Evolutionary conservation across 1,284 basidiomycete genomes (phyloP), one percentile per base, ranked within the genome.

Genomic region (Pholiota adiposa): DNA sequence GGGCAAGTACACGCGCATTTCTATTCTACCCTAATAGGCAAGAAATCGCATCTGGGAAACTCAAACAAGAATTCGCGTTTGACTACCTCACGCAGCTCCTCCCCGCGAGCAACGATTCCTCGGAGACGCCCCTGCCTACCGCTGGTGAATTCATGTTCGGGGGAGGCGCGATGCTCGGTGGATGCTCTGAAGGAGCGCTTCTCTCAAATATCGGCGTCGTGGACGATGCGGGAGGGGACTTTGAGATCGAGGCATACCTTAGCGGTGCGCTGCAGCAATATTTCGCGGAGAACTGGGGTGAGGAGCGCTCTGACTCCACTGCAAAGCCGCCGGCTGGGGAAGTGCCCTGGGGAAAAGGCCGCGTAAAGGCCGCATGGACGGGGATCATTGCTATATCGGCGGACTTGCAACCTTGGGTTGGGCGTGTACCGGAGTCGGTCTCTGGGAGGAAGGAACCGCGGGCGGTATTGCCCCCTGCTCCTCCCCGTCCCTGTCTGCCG

Each of bases 41-140:
- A 33, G 68, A 38, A 58, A 60, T 46, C 62, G 71, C 56, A 75
- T 38, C 43, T 3, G 54, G 54, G 4, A 46, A 48, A 34, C 44
- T 55, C 12, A 25, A 58, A 25, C 73, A 46, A 29, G 68, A 41
- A 55, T 61, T 49, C 63, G 72, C 55, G 75, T 90, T 81, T 69
- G 88, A 92, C 69, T 93, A 92, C 69, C 81, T 91, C 62, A 90
- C 89, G 2, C 89, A 92, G 70, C 81, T 89, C 43, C 74, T 52
- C 11, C 63, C 63, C 16, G 43, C 60, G 27, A 38, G 38, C 41
- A 21, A 18, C 25, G n/a, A 21, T 34, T 29, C 44, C 33, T 48
- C 56, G 9, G 18, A 55, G 29, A 54, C 44, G 23, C 66, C 63
- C 34, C 68, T 73, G 0, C 54, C 67, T 4, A 69, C 74, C 0